phyloP scores from a whole-genome alignment of 768 basidiomycete species.

The Phylloporus scabripes region DNA sequence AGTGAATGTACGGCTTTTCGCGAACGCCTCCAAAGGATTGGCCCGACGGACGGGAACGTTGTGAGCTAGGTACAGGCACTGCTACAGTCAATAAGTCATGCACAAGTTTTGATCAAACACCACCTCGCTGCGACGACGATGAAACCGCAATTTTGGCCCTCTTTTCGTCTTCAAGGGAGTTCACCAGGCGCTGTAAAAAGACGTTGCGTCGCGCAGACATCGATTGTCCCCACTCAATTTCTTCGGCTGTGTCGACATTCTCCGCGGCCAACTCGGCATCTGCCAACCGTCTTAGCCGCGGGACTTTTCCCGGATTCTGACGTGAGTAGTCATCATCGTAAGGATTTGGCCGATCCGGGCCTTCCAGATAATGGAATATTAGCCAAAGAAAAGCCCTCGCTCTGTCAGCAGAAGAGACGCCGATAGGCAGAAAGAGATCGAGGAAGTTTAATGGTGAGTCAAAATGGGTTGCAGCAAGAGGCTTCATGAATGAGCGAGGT shows the following conservation, averaged over 20 bases:
- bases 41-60: conserved; percentile 24
- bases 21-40: conserved; percentile 20
- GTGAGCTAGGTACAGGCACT: conserved; percentile 22
- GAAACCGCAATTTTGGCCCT: conserved; percentile 36
- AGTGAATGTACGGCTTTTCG: conserved; percentile 33
- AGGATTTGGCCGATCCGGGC: conserved; percentile 57
- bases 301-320: conserved; percentile 56
- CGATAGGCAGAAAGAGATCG: conserved; percentile 79
- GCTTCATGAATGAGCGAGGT: conserved; percentile 33
- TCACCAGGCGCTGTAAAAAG: conserved; percentile 67
- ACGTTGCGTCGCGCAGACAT: conserved; percentile 70
- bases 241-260: conserved; percentile 75
- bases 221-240: conserved; percentile 68
- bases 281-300: conserved; percentile 51
- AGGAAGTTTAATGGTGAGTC: conserved; percentile 70
- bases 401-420: conserved; percentile 65
- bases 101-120: background rate
- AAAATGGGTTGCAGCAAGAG: conserved; percentile 64
- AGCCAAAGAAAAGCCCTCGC: conserved; percentile 81
- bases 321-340: conserved; percentile 66
- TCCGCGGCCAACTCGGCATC: conserved; percentile 53
- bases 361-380: conserved; percentile 76
- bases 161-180: conserved; percentile 48
- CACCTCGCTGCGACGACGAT: conserved; percentile 28
- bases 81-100: conserved; percentile 8